phyloP scores from a whole-genome alignment of 495 filamentous ascomycete genomes.

The Daldinia decipiens region DNA sequence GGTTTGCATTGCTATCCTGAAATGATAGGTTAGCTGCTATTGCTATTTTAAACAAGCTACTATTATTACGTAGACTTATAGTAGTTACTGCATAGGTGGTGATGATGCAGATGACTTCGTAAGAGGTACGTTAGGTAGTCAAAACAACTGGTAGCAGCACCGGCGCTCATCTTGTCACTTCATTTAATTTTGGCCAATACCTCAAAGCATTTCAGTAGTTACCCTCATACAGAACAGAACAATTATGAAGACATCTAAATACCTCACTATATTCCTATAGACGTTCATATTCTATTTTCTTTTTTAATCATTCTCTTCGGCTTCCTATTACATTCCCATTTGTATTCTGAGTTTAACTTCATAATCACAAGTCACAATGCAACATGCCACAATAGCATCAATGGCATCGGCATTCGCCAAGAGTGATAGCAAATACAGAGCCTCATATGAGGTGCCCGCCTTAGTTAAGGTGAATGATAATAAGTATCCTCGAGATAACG shows the following conservation, averaged over 20 bases:
- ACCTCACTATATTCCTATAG: not conserved
- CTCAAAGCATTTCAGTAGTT: not conserved
- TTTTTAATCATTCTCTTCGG: not conserved
- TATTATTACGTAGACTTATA: not conserved
- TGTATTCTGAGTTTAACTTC: no score
- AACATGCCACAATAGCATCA: not conserved
- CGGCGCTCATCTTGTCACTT: not conserved
- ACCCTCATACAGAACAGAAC: not conserved
- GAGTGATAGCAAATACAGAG: not conserved
- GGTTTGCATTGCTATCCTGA: not conserved
- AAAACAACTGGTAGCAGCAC: not conserved
- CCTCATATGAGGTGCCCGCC: not conserved
- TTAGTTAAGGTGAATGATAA: not conserved
- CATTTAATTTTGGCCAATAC: not conserved
- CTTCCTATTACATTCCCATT: not conserved
- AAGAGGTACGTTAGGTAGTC: not conserved
- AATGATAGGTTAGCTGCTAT: not conserved
- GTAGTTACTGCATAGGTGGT: not conserved
- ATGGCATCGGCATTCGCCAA: not conserved
- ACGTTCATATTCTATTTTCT: not conserved
- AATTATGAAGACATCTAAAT: not conserved
- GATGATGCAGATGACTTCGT: not conserved
- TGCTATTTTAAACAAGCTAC: not conserved
- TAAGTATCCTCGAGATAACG: conserved; percentile 16
- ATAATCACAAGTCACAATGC: not conserved